Evolutionary conservation across 192 early-diverging fungal species (phyloP), one percentile per base, ranked within the genome.

Genomic region (Paraglomus brasilianum): DNA sequence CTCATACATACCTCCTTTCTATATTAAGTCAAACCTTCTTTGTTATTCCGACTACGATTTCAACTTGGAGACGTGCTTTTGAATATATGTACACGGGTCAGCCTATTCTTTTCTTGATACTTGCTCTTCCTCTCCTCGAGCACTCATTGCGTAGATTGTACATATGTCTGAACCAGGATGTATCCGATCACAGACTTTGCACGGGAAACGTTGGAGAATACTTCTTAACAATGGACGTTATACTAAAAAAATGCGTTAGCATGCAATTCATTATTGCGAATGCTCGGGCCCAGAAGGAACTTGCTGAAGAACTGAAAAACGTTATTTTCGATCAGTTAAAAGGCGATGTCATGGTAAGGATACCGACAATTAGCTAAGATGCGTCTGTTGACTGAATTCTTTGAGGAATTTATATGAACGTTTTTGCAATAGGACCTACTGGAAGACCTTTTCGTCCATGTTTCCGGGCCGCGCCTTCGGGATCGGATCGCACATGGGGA

Each of bases 401-500:
- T 15, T 4, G 11, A 10, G 46, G 13, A 43, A 45, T 62, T 40
- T 59, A 59, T 38, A 30, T 38, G 4, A 22, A 13, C 48, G n/a
- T 11, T 50, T 8, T n/a, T 49, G 7, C 10, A 40, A 39, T 46
- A 72, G 70, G 70, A 72, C 50, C 41, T 72, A 17, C 11, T 72
- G 8, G 61, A 65, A 50, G 70, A 72, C 65, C 48, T 72, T n/a
- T 72, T 72, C 42, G 24, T 72, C 42, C 41, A 72, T 61, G 13
- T 7, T 36, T 48, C 13, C 44, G 70, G 70, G 15, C 70, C 70
- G 11, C 50, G 39, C 21, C 24, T 72, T 36, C 53, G 70, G 24
- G 47, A 72, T 53, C 58, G 44, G 8, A 40, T 72, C 38, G 61
- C 70, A 24, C 70, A 72, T 41, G 70, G 70, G 5, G 70, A 72